phyloP scores from a whole-genome alignment of 208 protist species.

The Trypanosoma avium region DNA sequence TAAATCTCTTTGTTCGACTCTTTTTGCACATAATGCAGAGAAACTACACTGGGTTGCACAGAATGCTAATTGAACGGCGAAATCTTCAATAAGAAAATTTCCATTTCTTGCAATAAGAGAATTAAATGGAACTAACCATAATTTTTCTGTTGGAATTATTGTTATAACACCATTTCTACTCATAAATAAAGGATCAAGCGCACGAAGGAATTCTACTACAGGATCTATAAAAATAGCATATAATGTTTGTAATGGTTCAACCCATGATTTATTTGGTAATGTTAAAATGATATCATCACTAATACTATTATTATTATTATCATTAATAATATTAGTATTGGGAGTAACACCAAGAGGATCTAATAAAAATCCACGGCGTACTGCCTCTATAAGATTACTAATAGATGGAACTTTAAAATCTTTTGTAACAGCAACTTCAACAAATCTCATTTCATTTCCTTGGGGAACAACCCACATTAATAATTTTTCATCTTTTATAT shows the following conservation, averaged over 20 bases:
- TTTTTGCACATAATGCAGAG: conserved; percentile 49
- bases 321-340: conserved; percentile 9
- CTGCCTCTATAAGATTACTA: conserved; percentile 39
- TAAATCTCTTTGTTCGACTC: conserved; percentile 58
- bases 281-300: conserved; percentile 55
- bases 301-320: neutral
- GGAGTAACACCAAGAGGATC: conserved; percentile 38
- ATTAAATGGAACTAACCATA: conserved; percentile 89
- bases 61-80: conserved; percentile 80
- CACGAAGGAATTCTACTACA: conserved; percentile 79
- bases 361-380: conserved; percentile 61
- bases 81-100: conserved; percentile 81
- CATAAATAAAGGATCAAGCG: conserved; percentile 56
- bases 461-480: conserved; percentile 86
- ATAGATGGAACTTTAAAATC: conserved; percentile 74
- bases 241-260: conserved; percentile 76
- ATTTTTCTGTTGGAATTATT: conserved; percentile 67
- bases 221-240: conserved; percentile 84
- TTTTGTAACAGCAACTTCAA: conserved; percentile 81
- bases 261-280: conserved; percentile 73
- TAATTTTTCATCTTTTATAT: conserved; percentile 64
- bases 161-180: conserved; percentile 67
- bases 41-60: conserved; percentile 81
- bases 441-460: conserved; percentile 80
- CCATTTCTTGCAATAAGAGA: conserved; percentile 75